Conservation (phyloP, 768 basidiomycete species). For the Floccularia luteovirens region DNA sequence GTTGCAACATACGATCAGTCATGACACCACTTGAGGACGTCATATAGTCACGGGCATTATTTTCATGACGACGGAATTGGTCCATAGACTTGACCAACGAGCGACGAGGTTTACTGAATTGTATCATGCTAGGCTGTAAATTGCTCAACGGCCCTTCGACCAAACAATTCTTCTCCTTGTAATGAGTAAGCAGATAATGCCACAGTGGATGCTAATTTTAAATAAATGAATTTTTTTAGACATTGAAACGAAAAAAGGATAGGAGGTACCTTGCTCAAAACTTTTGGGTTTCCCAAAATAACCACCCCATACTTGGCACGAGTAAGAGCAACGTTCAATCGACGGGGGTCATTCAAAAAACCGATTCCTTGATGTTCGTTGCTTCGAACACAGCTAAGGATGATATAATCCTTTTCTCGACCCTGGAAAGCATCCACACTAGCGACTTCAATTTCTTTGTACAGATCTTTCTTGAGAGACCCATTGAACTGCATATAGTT, state of each 20-base stretch:
- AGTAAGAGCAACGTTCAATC: constrained; percentile 94
- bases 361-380: constrained; percentile 99
- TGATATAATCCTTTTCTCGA: constrained; percentile 99
- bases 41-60: constrained; percentile 76
- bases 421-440: constrained; percentile 99
- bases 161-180: constrained; percentile 90
- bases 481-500: constrained; percentile 99
- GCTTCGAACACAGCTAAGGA: constrained; percentile 93
- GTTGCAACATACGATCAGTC: constrained; percentile 37
- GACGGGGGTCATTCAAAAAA: constrained; percentile 95
- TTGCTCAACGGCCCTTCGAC: constrained; percentile 97
- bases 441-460: constrained; percentile 99
- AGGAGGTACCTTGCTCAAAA: constrained; percentile 84
- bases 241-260: background rate
- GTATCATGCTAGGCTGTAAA: constrained; percentile 97
- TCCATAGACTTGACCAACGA: constrained; percentile 87
- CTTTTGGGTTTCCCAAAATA: constrained; percentile 99
- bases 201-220: constrained; percentile 84
- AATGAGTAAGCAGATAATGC: constrained; percentile 97
- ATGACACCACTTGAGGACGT: constrained; percentile 30
- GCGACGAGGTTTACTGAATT: constrained; percentile 95
- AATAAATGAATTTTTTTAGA: constrained; percentile 6
- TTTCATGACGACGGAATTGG: constrained; percentile 89
- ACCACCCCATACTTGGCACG: constrained; percentile 98
- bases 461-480: constrained; percentile 97